Evolutionary conservation across 2,329 filamentous ascomycete genomes (phyloP), one percentile per base, ranked within the genome.

Genomic region (Ceratocystiopsis brevicomis): DNA sequence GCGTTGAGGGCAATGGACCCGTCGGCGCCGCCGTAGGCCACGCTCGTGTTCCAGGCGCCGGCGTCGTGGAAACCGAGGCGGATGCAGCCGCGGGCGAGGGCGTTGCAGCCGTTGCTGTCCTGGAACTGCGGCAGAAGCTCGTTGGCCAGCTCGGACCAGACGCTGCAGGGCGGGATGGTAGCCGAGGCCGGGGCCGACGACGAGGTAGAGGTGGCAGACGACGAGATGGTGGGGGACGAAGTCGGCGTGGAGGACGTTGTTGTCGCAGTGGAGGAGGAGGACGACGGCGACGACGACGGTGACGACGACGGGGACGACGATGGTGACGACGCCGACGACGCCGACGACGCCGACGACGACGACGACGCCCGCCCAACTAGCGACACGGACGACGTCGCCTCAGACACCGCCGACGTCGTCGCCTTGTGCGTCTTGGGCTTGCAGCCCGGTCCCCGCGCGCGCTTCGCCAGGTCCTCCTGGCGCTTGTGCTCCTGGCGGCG

Each of bases 11-110:
- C 51, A n/a, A 68, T 52, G 11, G 61, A 64, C 14, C 64, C 65
- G 46, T 68, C 65, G 1, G 63, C 64, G 16, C 65, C 64, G 37
- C 52, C 51, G 47, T 53, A 57, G 14, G 59, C 57, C 48, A 55
- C 43, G 45, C 58, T 57, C 16, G 52, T 53, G 47, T 59, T 56
- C 63, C 63, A 66, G 4, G 58, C 57, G 17, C 54, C 63, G 3
- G 64, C 61, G 45, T 67, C 64, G 51, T 68, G 64, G 52, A 67
- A 68, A 17, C 63, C 62, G 6, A 61, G 56, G 11, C 64, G 60
- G 44, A 67, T 61, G 14, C 63, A 63, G 6, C 55, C 61, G 17
- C 64, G 59, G 1, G 61, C 64, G n/a, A 57, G 44, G 14, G 57
- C 52, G 39, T 59, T 63, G 52, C 64, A 67, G 54, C 56, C 6